A percentile compares a stretch with the other conserved stretches of the same genome.
phyloP scores from a whole-genome alignment of 805 yeast species.

The Kluyveromyces dobzhanskii region DNA sequence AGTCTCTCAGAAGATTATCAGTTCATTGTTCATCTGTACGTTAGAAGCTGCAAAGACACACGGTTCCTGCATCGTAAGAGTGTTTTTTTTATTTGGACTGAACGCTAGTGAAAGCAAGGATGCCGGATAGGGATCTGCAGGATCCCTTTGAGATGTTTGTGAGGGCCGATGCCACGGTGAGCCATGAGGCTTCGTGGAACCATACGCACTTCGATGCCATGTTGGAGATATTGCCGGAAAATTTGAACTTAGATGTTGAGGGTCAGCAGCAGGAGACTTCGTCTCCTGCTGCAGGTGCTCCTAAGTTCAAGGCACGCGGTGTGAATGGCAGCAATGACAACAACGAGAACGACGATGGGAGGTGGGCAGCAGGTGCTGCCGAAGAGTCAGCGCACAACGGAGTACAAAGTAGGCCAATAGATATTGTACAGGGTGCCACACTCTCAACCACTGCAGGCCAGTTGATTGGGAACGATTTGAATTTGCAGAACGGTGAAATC shows the following conservation, averaged over 20 bases:
- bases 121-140: slow-evolving; percentile 5
- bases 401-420: slow-evolving; percentile 18
- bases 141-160: slow-evolving; percentile 2
- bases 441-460: slow-evolving; percentile 3
- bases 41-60: too few relatives aligned
- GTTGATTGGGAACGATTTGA: slow-evolving; percentile 5
- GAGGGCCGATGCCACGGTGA: background rate
- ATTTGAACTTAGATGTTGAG: slow-evolving; percentile 12
- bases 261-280: too few relatives aligned
- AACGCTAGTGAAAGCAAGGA: too few relatives aligned
- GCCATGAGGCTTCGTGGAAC: slow-evolving; percentile 3
- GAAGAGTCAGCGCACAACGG: background rate
- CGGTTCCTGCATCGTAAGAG: too few relatives aligned
- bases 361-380: background rate
- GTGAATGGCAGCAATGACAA: too few relatives aligned
- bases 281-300: background rate
- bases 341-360: background rate
- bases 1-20: too few relatives aligned
- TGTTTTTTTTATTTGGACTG: too few relatives aligned
- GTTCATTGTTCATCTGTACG: too few relatives aligned
- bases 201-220: slow-evolving; percentile 23
- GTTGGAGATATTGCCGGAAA: slow-evolving; percentile 30
- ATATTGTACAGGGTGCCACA: slow-evolving; percentile 10
- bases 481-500: slow-evolving; percentile 32
- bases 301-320: too few relatives aligned